Evolutionary conservation across 768 basidiomycete genomes (phyloP).

Genomic region (Auricularia cornea): DNA sequence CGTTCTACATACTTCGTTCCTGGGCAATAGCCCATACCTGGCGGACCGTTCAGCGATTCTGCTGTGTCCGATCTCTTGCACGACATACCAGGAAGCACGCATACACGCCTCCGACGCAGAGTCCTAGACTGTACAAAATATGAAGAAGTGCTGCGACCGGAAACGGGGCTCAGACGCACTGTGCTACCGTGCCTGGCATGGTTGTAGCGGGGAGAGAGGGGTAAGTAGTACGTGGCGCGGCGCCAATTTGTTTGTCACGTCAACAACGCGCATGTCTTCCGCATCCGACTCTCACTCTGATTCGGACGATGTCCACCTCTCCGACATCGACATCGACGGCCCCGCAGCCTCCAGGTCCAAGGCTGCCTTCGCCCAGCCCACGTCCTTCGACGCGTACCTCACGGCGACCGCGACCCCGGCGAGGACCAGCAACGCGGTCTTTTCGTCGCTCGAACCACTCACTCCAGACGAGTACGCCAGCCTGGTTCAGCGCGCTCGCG

Average conservation of each 20-base stretch:
- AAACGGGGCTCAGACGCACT: background rate
- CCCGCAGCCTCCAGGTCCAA: background rate
- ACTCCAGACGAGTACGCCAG: conserved; percentile 50
- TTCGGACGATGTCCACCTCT: background rate
- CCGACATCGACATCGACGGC: conserved; percentile 3
- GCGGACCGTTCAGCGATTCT: conserved; percentile 6
- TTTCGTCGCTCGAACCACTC: conserved; percentile 67
- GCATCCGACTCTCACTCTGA: background rate
- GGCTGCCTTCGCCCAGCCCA: conserved; percentile 36
- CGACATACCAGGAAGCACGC: conserved; percentile 61
- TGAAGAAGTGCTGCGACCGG: background rate
- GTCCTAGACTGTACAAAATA: conserved; percentile 42
- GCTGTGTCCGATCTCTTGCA: background rate
- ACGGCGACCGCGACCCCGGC: conserved; percentile 49
- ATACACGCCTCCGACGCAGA: conserved; percentile 87
- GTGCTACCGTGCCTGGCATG: background rate
- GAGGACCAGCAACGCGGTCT: conserved; percentile 71
- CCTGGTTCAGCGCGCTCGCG: conserved; percentile 14
- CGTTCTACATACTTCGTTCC: conserved; percentile 63
- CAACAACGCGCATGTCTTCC: background rate
- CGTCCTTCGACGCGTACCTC: conserved; percentile 85
- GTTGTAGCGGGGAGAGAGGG: background rate
- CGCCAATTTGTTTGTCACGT: background rate
- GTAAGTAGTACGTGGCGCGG: background rate
- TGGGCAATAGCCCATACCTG: conserved; percentile 91